Base-by-base conservation (phyloP, 768 basidiomycete species). In the Suillus paluster region DNA sequence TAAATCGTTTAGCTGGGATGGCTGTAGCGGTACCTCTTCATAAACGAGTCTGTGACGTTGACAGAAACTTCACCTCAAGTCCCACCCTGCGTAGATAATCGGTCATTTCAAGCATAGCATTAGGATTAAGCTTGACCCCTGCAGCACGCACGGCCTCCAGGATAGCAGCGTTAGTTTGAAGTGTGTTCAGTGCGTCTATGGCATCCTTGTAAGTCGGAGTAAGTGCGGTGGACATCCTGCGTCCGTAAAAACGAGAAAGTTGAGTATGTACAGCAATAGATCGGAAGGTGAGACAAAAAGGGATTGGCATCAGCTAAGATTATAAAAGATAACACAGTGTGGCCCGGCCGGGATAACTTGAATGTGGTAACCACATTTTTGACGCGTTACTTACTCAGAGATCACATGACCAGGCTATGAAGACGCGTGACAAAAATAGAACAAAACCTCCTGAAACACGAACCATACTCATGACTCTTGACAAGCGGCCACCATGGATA, bases 141-240 rank as follows among this genome's bases (percentile, higher is more conserved):
- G 88, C 84, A 39, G 90, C 88, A 42, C 92, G 87, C 39, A 89
- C 83, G 21, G 91, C 92, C 33, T 95, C 94, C 25, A 99, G 81
- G 23, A 88, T 86, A n/a, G 95, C 93, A 19, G 95, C 95, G 81
- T 99, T 99, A 33, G 91, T 91, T 73, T 99, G 96, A 2, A 94
- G 80, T 41, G 89, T 81, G 73, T 95, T 95, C 53, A 95, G 81
- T 63, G 81, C 78, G 48, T 86, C 83, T 46, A 95, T 79, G 1
- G 93, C 93, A 66, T 92, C 88, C 68, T 81, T 79, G 71, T 94
- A 95, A 4, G 86, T 83, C 67, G 84, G 80, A 33, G 81, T 78
- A 30, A 27, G 12, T 58, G 53, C 57, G 54, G 50, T 59, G 4
- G 87, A 82, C 89, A 93, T 91, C 36, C 63, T 72, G 65, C 79